These are phyloP conservation scores for Tetrapisispora nanseiensis DNA, from an alignment of 805 yeast species.

Conservation along the genomic window DNA sequence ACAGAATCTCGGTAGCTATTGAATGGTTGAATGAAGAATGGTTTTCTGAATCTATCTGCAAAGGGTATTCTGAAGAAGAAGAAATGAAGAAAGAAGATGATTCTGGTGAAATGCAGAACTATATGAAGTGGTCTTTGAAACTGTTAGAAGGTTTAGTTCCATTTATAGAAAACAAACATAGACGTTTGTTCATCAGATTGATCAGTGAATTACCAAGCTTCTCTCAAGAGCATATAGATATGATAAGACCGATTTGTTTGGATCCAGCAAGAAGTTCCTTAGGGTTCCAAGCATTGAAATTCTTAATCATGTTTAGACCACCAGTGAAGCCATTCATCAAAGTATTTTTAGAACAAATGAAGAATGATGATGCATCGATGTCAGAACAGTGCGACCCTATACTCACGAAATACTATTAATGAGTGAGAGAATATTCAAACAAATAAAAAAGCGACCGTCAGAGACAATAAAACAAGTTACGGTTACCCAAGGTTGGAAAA, in stretches of 20 bases:
- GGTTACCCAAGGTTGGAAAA: too few species aligned
- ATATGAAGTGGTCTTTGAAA: conserved; percentile 59
- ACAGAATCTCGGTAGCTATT: conserved; percentile 62
- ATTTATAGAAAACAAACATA: conserved; percentile 70
- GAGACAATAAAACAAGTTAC: too few species aligned
- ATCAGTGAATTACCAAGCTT: conserved; percentile 81
- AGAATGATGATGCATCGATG: conserved; percentile 18
- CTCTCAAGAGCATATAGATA: conserved; percentile 48
- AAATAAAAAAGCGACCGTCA: too few species aligned
- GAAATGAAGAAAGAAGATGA: conserved; percentile 22
- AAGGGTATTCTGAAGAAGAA: conserved; percentile 11
- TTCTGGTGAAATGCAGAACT: conserved; percentile 31
- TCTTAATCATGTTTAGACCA: conserved; percentile 81
- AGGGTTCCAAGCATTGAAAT: conserved; percentile 77
- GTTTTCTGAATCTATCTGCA: conserved; percentile 43
- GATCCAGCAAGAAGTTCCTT: conserved; percentile 77
- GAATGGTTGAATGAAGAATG: conserved; percentile 97
- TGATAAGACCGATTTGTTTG: conserved; percentile 61
- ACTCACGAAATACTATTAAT: conserved; percentile 16
- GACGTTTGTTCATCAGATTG: conserved; percentile 70
- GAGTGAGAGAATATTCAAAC: too few species aligned
- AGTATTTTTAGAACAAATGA: conserved; percentile 20
- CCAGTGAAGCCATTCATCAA: conserved; percentile 47
- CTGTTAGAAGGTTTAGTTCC: conserved; percentile 75
- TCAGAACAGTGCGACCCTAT: conserved; percentile 22